Conservation (phyloP, 352 stramenopile genomes). For the Phytophthora pluvialis region DNA sequence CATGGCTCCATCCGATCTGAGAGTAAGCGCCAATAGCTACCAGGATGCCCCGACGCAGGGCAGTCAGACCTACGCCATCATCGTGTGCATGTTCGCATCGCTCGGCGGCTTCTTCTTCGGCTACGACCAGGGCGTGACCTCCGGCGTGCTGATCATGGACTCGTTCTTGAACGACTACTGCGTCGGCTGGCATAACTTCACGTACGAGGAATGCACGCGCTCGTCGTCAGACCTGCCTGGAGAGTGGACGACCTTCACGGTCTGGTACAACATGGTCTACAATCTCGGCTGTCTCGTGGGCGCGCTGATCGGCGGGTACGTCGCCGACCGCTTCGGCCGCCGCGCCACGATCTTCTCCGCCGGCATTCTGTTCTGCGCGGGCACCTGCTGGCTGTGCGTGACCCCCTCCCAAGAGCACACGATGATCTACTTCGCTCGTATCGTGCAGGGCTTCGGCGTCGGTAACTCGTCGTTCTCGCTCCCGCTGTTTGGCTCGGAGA, state of each 20-base stretch:
- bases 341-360: constrained; percentile 44
- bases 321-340: constrained; percentile 37
- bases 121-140: constrained; percentile 44
- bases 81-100: constrained; percentile 40
- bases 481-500: constrained; percentile 47
- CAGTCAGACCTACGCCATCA: constrained; percentile 44
- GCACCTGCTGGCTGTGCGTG: constrained; percentile 40
- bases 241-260: constrained; percentile 45
- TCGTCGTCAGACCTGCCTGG: constrained; percentile 32
- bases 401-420: constrained; percentile 25
- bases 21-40: constrained; percentile 17
- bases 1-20: constrained; percentile 21
- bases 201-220: constrained; percentile 35
- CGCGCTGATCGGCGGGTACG: constrained; percentile 41
- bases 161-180: constrained; percentile 51
- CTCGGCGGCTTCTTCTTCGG: constrained; percentile 47
- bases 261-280: constrained; percentile 52
- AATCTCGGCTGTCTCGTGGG: constrained; percentile 48
- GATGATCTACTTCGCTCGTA: constrained; percentile 38
- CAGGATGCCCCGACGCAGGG: constrained; percentile 31
- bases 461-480: constrained; percentile 44
- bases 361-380: constrained; percentile 43
- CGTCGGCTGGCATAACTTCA: constrained; percentile 49
- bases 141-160: constrained; percentile 43
- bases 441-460: constrained; percentile 44